phyloP scores from a whole-genome alignment of 768 basidiomycete species.

The Mycena latifolia region DNA sequence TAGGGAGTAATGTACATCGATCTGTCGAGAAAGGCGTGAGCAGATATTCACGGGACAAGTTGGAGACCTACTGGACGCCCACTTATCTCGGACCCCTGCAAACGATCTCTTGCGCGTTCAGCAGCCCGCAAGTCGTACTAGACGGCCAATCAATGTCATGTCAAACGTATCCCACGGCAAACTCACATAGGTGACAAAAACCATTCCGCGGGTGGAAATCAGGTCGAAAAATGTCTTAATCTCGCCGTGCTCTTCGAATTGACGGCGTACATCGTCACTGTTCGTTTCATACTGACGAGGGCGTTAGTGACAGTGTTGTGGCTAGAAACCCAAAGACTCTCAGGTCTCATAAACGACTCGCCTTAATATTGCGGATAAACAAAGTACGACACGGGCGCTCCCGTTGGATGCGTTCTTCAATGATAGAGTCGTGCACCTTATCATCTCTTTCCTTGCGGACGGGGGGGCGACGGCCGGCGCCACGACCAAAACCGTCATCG shows the following conservation, averaged over 20 bases:
- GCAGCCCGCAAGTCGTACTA: slow-evolving; percentile 96
- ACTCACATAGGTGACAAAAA: slow-evolving; percentile 98
- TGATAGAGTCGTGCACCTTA: slow-evolving; percentile 91
- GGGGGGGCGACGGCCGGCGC: slow-evolving; percentile 59
- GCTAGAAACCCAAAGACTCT: neutral
- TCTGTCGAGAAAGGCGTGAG: slow-evolving; percentile 61
- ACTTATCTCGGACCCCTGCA: slow-evolving; percentile 91
- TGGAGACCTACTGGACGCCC: slow-evolving; percentile 82
- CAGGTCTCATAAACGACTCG: slow-evolving; percentile 58
- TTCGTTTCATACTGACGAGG: slow-evolving; percentile 84
- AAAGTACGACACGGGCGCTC: slow-evolving; percentile 96
- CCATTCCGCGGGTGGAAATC: slow-evolving; percentile 96
- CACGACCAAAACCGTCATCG: slow-evolving; percentile 64
- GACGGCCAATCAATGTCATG: slow-evolving; percentile 29
- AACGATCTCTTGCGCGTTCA: slow-evolving; percentile 88
- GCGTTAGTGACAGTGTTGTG: neutral
- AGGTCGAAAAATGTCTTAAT: slow-evolving; percentile 98
- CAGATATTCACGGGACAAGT: slow-evolving; percentile 28
- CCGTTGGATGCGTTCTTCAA: slow-evolving; percentile 93
- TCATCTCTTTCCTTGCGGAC: slow-evolving; percentile 86
- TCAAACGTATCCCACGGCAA: slow-evolving; percentile 5
- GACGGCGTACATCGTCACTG: slow-evolving; percentile 84
- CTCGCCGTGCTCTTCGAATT: slow-evolving; percentile 94
- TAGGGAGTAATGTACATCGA: slow-evolving; percentile 98
- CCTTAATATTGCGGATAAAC: slow-evolving; percentile 99